These are phyloP conservation scores for Bacterosira constricta DNA, from an alignment of 108 stramenopile species.

Conservation along the genomic window DNA sequence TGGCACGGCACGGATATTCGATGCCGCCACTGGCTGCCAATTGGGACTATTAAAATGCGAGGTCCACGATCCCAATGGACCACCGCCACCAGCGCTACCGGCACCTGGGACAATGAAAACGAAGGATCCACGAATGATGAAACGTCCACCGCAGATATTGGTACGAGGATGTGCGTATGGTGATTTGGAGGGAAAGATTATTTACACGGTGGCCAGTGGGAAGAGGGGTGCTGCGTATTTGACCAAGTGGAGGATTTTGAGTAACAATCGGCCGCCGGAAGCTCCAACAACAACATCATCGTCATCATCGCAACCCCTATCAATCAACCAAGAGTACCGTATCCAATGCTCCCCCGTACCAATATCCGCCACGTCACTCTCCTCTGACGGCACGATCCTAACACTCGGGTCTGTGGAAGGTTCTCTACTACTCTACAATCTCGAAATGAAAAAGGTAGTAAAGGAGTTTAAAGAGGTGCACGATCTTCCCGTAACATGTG, in stretches of 20 bases:
- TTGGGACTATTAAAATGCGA: slow-evolving; percentile 36
- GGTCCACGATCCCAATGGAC: slow-evolving; percentile 58
- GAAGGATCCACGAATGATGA: slow-evolving; percentile 56
- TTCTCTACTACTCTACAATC: slow-evolving; percentile 61
- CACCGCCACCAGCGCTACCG: slow-evolving; percentile 32
- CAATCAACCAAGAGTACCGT: slow-evolving; percentile 49
- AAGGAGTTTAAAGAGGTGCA: slow-evolving; percentile 77
- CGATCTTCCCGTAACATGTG: slow-evolving; percentile 84
- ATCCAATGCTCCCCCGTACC: slow-evolving; percentile 65
- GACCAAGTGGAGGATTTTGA: slow-evolving; percentile 56
- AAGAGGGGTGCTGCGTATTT: slow-evolving; percentile 74
- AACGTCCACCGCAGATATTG: slow-evolving; percentile 62
- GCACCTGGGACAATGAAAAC: neutral
- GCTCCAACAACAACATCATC: neutral
- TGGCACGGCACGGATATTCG: slow-evolving; percentile 80
- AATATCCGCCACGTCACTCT: slow-evolving; percentile 77
- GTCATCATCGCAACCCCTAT: slow-evolving; percentile 19
- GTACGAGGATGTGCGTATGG: slow-evolving; percentile 86
- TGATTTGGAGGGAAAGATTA: slow-evolving; percentile 70
- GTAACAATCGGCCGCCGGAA: neutral
- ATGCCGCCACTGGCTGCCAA: slow-evolving; percentile 13
- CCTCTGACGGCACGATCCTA: slow-evolving; percentile 59
- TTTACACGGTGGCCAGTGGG: slow-evolving; percentile 77
- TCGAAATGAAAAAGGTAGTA: slow-evolving; percentile 50
- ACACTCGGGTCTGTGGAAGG: slow-evolving; percentile 77